Conservation (phyloP, 352 stramenopile species). For the Globisporangium spiculum region DNA sequence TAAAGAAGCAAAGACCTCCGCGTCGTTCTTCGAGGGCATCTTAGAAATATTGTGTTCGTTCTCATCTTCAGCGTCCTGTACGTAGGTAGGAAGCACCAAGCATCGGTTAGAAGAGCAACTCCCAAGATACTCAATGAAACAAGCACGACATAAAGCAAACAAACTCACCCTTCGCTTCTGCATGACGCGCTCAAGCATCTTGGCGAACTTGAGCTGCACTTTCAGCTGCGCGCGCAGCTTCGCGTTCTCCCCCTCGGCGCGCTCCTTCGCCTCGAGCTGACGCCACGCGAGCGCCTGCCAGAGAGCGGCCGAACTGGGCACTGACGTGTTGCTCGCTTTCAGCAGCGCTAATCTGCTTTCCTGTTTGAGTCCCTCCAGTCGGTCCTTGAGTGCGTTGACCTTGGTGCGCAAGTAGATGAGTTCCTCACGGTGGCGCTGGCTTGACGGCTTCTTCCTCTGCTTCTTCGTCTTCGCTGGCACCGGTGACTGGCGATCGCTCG, state of each 20-base stretch:
- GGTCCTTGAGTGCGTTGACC: neutral
- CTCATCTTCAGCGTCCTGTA: neutral
- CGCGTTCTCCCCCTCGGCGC: neutral
- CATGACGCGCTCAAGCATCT: neutral
- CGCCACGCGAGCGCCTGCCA: neutral
- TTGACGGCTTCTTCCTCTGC: neutral
- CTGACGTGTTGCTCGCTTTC: neutral
- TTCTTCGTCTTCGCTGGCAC: neutral
- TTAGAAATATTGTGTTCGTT: neutral
- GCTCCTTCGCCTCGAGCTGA: neutral
- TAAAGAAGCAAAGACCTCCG: neutral
- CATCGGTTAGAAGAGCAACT: too few relatives aligned
- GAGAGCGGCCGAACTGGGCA: neutral
- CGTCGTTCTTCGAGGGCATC: neutral
- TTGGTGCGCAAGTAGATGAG: slow-evolving; percentile 3
- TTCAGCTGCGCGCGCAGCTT: neutral
- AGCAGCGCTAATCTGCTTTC: neutral
- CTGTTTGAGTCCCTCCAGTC: neutral
- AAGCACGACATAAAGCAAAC: too few relatives aligned
- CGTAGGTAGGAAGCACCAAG: too few relatives aligned
- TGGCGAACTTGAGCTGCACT: neutral
- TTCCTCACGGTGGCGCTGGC: slow-evolving; percentile 9
- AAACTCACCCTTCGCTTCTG: neutral
- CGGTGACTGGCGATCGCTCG: too few relatives aligned
- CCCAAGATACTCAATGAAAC: too few relatives aligned